These are phyloP conservation scores for Haematococcus lacustris DNA, from an alignment of 139 green algal genomes.

Conservation along the genomic window DNA sequence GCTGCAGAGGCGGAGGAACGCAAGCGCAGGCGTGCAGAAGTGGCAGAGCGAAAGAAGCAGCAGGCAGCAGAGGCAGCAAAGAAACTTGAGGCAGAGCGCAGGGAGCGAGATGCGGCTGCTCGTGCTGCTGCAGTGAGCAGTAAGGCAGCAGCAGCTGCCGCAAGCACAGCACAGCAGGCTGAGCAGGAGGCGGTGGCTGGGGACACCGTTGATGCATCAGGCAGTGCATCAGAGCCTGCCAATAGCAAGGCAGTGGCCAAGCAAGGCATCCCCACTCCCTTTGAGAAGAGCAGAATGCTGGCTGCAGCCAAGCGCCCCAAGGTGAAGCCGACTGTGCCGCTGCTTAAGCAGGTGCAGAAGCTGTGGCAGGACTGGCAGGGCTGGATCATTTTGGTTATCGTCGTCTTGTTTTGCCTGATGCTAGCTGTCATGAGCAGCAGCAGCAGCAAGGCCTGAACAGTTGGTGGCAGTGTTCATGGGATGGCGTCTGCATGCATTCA, in stretches of 20 bases:
- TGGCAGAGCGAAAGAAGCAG: slow-evolving; percentile 14
- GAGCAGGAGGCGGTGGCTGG: background rate
- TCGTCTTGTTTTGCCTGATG: background rate
- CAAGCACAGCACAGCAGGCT: background rate
- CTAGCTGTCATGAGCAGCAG: too few relatives aligned
- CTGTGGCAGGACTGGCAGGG: background rate
- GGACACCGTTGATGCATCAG: background rate
- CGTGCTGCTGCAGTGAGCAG: background rate
- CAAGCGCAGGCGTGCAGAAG: slow-evolving; percentile 26
- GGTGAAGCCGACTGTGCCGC: background rate
- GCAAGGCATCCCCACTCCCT: background rate
- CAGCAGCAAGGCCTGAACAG: too few relatives aligned
- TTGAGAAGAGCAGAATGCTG: background rate
- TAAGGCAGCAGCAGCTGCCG: background rate
- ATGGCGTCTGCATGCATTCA: too few relatives aligned
- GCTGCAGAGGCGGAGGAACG: slow-evolving; percentile 30
- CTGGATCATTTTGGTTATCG: background rate
- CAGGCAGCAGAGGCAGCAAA: slow-evolving; percentile 17
- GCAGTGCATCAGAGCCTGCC: background rate
- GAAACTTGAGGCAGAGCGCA: slow-evolving; percentile 2
- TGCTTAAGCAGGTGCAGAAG: background rate
- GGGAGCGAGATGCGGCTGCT: background rate
- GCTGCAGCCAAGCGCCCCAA: slow-evolving; percentile 2
- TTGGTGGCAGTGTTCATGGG: too few relatives aligned
- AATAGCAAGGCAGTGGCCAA: background rate